These are phyloP conservation scores for Parachaetomium inaequale DNA, from an alignment of 495 filamentous ascomycete species.

Conservation along the genomic window DNA sequence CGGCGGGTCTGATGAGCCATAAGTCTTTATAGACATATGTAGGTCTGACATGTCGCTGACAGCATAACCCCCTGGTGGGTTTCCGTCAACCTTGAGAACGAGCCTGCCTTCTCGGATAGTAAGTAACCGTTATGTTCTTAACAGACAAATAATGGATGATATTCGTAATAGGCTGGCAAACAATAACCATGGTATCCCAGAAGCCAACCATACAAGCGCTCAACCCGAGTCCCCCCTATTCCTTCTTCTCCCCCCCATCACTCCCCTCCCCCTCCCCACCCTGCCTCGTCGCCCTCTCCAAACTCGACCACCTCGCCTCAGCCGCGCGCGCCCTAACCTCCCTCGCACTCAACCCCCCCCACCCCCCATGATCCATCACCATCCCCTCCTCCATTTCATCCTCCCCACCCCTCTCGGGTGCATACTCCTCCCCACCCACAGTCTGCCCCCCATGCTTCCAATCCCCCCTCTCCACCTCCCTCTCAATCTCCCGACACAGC, in stretches of 20 bases:
- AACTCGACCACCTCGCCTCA: conserved; percentile 65
- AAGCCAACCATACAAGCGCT: neutral
- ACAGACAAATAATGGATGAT: too few species aligned
- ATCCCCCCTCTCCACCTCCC: conserved; percentile 75
- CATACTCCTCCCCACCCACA: conserved; percentile 64
- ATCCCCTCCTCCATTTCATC: conserved; percentile 52
- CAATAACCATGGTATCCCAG: neutral
- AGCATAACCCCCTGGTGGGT: too few species aligned
- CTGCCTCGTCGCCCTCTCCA: conserved; percentile 37
- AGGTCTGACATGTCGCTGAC: too few species aligned
- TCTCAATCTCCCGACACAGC: conserved; percentile 77
- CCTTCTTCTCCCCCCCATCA: neutral
- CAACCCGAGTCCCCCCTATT: neutral
- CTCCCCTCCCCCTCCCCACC: neutral
- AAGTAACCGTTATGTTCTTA: too few species aligned
- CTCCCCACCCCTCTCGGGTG: conserved; percentile 29
- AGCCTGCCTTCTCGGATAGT: too few species aligned
- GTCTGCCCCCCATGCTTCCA: conserved; percentile 64
- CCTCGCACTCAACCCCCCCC: conserved; percentile 57
- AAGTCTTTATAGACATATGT: too few species aligned
- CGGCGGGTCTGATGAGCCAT: too few species aligned
- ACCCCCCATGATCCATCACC: conserved; percentile 72
- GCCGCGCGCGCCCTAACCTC: conserved; percentile 73
- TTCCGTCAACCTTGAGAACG: too few species aligned
- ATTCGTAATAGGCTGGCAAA: neutral